phyloP scores from a whole-genome alignment of 805 yeast genomes.

The Yarrowia yakushimensis region DNA sequence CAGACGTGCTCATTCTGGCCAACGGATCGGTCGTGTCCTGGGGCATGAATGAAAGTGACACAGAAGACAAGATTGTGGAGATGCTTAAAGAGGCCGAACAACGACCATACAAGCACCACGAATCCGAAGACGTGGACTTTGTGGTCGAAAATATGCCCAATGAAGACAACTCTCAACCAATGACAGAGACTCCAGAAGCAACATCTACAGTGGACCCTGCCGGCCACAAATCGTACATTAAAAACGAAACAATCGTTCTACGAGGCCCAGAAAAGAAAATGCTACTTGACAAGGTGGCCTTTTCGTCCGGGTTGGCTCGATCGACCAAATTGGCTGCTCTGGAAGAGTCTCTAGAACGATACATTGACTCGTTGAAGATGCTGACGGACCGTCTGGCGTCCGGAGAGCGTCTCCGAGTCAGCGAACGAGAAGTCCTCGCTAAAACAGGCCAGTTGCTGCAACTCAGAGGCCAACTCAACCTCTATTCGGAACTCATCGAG shows the following conservation, averaged over 20 bases:
- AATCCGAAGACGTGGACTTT: constrained; percentile 85
- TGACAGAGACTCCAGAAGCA: constrained; percentile 15
- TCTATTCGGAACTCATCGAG: constrained; percentile 84
- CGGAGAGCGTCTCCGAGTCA: constrained; percentile 52
- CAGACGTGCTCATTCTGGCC: constrained; percentile 63
- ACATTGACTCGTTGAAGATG: constrained; percentile 57
- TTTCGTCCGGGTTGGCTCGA: constrained; percentile 81
- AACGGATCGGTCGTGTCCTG: constrained; percentile 83
- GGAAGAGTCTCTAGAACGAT: constrained; percentile 67
- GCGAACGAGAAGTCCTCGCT: constrained; percentile 52
- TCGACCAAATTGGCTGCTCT: constrained; percentile 81
- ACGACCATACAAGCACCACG: constrained; percentile 48
- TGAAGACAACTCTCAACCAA: constrained; percentile 29
- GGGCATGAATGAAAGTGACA: constrained; percentile 63
- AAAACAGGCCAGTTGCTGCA: constrained; percentile 73
- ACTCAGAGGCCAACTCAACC: constrained; percentile 75
- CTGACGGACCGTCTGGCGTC: constrained; percentile 64
- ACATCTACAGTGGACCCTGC: constrained; percentile 18
- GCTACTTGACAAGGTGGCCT: constrained; percentile 77
- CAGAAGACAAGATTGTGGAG: constrained; percentile 43
- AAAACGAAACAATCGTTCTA: constrained; percentile 70
- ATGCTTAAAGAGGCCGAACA: constrained; percentile 49
- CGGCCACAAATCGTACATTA: constrained; percentile 44
- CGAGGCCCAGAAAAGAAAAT: constrained; percentile 50
- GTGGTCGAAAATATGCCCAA: constrained; percentile 43